Evolutionary conservation across 2,329 filamentous ascomycete species (phyloP).

Genomic region (Tolypocladium album): DNA sequence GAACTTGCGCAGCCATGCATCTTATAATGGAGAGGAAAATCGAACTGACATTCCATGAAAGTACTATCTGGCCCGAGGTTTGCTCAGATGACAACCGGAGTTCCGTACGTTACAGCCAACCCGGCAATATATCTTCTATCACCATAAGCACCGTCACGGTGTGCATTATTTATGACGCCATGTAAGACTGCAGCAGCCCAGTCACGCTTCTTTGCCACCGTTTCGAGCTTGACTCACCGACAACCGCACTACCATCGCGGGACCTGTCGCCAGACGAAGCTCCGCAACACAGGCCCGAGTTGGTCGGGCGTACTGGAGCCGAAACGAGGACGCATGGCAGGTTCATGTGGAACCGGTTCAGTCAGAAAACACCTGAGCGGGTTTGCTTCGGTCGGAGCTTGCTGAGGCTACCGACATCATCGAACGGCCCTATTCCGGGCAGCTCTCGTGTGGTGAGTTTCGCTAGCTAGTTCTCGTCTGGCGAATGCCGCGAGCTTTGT

Average conservation of each 20-base stretch:
- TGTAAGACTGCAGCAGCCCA: not conserved
- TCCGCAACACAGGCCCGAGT: not conserved
- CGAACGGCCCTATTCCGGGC: not conserved
- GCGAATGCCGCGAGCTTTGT: conserved; percentile 5
- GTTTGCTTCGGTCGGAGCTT: conserved; percentile 1
- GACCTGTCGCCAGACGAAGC: not conserved
- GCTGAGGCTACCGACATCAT: not conserved
- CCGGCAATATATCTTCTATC: not conserved
- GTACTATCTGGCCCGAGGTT: too few relatives aligned
- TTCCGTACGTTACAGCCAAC: not conserved
- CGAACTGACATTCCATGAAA: not conserved
- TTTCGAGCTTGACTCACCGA: not conserved
- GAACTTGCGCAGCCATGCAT: not conserved
- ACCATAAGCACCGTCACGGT: not conserved
- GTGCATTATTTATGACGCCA: not conserved
- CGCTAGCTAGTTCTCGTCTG: not conserved
- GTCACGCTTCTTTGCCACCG: not conserved
- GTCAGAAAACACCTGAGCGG: not conserved
- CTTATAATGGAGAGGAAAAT: not conserved
- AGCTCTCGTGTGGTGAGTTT: not conserved
- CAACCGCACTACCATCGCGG: not conserved
- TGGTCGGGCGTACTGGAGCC: not conserved
- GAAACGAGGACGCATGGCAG: not conserved
- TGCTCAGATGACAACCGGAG: too few relatives aligned
- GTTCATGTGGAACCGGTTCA: not conserved